Conservation (phyloP, 495 filamentous ascomycete genomes). For the Terfezia boudieri region DNA sequence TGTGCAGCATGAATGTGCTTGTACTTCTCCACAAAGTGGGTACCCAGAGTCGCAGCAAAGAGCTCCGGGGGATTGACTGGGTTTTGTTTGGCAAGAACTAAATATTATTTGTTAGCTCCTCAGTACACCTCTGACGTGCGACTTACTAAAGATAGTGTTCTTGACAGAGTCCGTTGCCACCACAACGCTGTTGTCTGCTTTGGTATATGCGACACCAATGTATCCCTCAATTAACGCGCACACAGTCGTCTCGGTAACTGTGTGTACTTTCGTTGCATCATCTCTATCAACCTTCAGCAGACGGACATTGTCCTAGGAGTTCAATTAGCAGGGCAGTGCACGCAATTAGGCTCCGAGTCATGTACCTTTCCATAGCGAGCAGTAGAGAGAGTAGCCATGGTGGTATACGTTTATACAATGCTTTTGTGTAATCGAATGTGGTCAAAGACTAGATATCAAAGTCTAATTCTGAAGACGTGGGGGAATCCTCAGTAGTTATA, state of each 20-base stretch:
- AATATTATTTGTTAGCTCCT: conserved; percentile 2
- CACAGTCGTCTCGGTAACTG: conserved; percentile 86
- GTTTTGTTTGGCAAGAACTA: conserved; percentile 55
- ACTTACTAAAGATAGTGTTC: conserved; percentile 74
- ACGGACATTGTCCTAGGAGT: conserved; percentile 69
- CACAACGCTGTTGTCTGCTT: conserved; percentile 83
- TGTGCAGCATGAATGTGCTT: conserved; percentile 64
- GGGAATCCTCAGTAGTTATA: too few relatives aligned
- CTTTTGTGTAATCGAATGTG: too few relatives aligned
- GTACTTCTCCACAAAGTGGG: conserved; percentile 77
- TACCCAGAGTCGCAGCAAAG: conserved; percentile 60
- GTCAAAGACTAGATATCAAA: too few relatives aligned
- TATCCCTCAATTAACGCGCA: conserved; percentile 73
- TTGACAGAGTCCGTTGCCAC: conserved; percentile 97
- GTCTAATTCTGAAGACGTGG: too few relatives aligned
- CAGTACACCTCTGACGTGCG: conserved; percentile 6
- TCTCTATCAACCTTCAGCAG: conserved; percentile 81
- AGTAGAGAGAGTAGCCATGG: conserved; percentile 40
- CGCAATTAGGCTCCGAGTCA: background rate
- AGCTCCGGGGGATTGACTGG: conserved; percentile 85
- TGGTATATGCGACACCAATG: conserved; percentile 70
- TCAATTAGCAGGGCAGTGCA: conserved; percentile 19
- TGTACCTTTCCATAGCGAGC: conserved; percentile 58
- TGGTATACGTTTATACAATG: conserved; percentile 1
- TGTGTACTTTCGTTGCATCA: conserved; percentile 49